These are phyloP conservation scores for Dactylorhiza incarnata DNA, from an alignment of 106 monocot species.

Conservation along the genomic window DNA sequence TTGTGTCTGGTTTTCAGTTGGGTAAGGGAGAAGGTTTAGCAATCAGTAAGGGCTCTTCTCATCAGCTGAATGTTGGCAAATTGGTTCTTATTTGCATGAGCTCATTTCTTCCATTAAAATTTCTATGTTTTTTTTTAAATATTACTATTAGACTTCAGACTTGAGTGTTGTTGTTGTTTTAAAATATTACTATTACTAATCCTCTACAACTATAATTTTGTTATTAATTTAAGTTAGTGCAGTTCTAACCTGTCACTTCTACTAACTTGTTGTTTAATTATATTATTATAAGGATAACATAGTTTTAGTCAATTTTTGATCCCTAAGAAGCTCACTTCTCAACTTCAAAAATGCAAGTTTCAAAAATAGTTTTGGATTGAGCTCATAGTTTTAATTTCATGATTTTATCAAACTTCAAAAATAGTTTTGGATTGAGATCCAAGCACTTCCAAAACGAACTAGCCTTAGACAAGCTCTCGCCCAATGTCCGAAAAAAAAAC, in stretches of 20 bases:
- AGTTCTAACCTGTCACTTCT: neutral
- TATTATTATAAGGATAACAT: neutral
- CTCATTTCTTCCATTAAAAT: neutral
- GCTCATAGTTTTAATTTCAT: neutral
- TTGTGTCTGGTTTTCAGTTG: neutral
- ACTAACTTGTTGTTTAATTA: neutral
- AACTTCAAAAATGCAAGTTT: neutral
- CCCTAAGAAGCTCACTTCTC: neutral
- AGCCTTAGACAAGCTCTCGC: neutral
- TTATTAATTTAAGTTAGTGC: neutral
- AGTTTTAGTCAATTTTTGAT: neutral
- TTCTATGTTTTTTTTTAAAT: too few species aligned
- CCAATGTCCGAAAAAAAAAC: neutral
- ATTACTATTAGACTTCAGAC: too few species aligned
- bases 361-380: too few species aligned
- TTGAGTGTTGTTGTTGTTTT: neutral
- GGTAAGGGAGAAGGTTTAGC: neutral
- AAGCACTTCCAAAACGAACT: neutral
- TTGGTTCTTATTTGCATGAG: neutral
- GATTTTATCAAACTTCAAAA: neutral
- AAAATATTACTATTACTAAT: neutral
- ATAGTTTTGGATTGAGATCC: neutral
- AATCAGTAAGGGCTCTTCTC: neutral
- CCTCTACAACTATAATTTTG: neutral
- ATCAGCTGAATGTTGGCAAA: neutral